Conservation (phyloP, 2,329 filamentous ascomycete genomes). For the Cytospora schulzeri region DNA sequence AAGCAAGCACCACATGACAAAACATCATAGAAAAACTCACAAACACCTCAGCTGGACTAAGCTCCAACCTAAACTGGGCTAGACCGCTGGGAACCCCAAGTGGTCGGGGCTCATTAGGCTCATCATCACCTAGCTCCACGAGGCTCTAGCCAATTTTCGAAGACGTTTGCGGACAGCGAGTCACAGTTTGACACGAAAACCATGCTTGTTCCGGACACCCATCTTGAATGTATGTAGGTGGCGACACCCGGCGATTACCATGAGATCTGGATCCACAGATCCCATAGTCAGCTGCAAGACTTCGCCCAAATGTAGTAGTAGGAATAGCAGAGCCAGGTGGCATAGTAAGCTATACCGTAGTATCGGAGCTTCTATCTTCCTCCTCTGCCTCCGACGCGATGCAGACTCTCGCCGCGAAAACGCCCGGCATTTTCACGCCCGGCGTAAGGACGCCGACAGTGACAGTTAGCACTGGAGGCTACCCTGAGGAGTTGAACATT, state of each 20-base stretch:
- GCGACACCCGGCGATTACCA: not conserved
- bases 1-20: not conserved
- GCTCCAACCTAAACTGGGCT: not conserved
- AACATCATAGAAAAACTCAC: no score
- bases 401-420: not conserved
- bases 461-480: not conserved
- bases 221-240: not conserved
- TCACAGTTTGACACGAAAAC: not conserved
- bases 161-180: not conserved
- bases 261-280: not conserved
- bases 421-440: not conserved
- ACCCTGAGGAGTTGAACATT: conserved; percentile 2
- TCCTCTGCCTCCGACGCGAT: not conserved
- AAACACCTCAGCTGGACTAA: no score
- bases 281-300: not conserved
- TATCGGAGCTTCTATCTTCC: not conserved
- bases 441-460: not conserved
- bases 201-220: not conserved
- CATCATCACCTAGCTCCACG: no score
- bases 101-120: not conserved
- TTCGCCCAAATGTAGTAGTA: not conserved
- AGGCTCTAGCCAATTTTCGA: not conserved
- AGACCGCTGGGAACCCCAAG: not conserved
- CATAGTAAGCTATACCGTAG: not conserved
- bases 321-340: not conserved